Conservation (phyloP, 768 basidiomycete genomes). For the Panus rudis region DNA sequence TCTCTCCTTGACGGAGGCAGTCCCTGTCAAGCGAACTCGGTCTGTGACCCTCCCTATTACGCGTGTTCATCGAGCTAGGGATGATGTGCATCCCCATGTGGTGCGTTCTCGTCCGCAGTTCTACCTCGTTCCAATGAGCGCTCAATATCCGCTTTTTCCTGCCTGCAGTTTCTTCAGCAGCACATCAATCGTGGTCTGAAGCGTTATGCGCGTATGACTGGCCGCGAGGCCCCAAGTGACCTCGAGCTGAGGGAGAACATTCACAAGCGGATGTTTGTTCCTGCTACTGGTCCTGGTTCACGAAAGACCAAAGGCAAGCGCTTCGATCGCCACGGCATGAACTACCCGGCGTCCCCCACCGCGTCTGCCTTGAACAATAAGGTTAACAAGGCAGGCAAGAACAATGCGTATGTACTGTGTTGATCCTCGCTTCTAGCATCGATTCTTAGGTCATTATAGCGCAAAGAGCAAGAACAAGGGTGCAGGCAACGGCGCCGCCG, state of each 20-base stretch:
- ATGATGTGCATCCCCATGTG: conserved; percentile 34
- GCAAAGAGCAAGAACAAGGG: not conserved
- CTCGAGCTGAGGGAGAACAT: conserved; percentile 40
- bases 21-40: conserved; percentile 32
- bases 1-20: conserved; percentile 34
- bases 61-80: conserved; percentile 24
- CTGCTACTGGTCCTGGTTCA: conserved; percentile 25
- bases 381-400: conserved; percentile 4
- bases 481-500: conserved; percentile 3
- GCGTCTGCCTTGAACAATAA: conserved; percentile 6
- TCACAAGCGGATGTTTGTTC: conserved; percentile 32
- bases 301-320: conserved; percentile 12
- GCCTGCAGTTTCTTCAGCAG: conserved; percentile 54
- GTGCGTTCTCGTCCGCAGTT: conserved; percentile 23
- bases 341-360: conserved; percentile 1
- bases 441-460: not conserved
- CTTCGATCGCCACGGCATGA: conserved; percentile 11
- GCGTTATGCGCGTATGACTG: conserved; percentile 65
- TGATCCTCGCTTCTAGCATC: not conserved
- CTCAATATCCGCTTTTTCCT: not conserved
- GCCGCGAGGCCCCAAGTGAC: conserved; percentile 43
- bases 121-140: not conserved
- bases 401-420: not conserved
- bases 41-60: conserved; percentile 36
- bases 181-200: conserved; percentile 58